phyloP scores from a whole-genome alignment of 2,329 filamentous ascomycete species.

The Colletotrichum lentis region DNA sequence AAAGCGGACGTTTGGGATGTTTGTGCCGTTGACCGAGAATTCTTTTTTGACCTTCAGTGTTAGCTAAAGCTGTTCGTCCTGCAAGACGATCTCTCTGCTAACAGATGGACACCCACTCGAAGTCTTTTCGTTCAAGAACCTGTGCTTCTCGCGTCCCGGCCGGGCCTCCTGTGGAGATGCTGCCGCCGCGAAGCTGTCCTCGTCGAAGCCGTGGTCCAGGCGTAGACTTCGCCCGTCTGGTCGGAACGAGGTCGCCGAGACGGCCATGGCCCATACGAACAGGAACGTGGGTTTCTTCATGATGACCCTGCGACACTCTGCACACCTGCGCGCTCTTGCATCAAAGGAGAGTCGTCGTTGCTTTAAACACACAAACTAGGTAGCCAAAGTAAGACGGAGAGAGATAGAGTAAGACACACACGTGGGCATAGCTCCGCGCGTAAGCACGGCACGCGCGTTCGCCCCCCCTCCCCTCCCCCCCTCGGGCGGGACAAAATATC shows the following conservation, averaged over 20 bases:
- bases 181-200: too few relatives aligned
- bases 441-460: background rate
- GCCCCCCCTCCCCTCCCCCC: too few relatives aligned
- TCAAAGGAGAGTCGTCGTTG: too few relatives aligned
- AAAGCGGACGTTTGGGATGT: constrained; percentile 73
- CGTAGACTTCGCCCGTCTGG: background rate
- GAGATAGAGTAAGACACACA: too few relatives aligned
- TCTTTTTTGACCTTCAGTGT: constrained; percentile 49
- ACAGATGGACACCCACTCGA: background rate
- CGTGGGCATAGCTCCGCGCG: background rate
- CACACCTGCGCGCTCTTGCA: background rate
- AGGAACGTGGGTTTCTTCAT: background rate
- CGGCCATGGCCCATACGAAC: background rate
- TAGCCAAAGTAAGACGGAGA: background rate
- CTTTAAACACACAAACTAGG: background rate
- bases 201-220: background rate
- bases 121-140: background rate
- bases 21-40: constrained; percentile 70
- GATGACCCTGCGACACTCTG: too few relatives aligned
- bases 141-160: background rate
- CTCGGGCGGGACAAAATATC: too few relatives aligned
- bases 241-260: background rate
- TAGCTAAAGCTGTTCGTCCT: too few relatives aligned
- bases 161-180: background rate
- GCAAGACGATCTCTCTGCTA: too few relatives aligned